A percentile compares a stretch with the other conserved stretches of the same genome.
Evolutionary conservation across 129 eudicot genomes (phyloP).

Genomic region (Dittrichia graveolens): DNA sequence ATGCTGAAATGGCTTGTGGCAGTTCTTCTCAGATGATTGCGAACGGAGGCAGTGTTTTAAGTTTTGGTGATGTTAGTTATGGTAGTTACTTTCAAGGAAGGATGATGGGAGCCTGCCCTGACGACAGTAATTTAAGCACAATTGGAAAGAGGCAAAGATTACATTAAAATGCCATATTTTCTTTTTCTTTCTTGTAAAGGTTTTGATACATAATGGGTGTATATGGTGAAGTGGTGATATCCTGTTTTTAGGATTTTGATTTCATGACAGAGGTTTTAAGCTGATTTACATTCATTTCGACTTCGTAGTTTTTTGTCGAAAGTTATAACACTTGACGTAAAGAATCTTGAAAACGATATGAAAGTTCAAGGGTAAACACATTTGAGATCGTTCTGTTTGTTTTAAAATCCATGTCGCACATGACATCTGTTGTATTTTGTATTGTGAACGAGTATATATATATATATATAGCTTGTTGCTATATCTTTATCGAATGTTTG

Average conservation of each 20-base stretch:
- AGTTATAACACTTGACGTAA: conserved; percentile 1
- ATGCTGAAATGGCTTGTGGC: conserved; percentile 45
- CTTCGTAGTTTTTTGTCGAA: not conserved
- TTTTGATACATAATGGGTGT: conserved; percentile 45
- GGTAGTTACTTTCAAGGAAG: conserved; percentile 39
- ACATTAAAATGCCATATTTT: conserved; percentile 27
- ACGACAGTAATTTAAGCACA: conserved; percentile 31
- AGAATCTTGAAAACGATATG: conserved; percentile 17
- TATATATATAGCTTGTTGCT: too few relatives aligned
- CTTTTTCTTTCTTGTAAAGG: conserved; percentile 36
- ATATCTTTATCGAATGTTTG: too few relatives aligned
- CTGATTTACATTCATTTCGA: conserved; percentile 15
- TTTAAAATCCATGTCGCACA: too few relatives aligned
- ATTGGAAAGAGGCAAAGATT: conserved; percentile 61
- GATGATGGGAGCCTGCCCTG: conserved; percentile 33
- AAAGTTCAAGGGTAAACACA: not conserved
- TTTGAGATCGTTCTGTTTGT: too few relatives aligned
- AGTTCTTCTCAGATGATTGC: conserved; percentile 48
- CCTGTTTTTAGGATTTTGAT: conserved; percentile 35
- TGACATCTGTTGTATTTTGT: not conserved
- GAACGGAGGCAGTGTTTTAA: conserved; percentile 30
- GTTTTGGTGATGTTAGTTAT: conserved; percentile 36
- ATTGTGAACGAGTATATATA: not conserved
- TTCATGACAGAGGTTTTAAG: conserved; percentile 18
- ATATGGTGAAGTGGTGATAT: conserved; percentile 42